Percentiles rank a stretch among this genome's conserved stretches.
phyloP scores from a whole-genome alignment of 805 yeast genomes.

The Nakazawaea populi region DNA sequence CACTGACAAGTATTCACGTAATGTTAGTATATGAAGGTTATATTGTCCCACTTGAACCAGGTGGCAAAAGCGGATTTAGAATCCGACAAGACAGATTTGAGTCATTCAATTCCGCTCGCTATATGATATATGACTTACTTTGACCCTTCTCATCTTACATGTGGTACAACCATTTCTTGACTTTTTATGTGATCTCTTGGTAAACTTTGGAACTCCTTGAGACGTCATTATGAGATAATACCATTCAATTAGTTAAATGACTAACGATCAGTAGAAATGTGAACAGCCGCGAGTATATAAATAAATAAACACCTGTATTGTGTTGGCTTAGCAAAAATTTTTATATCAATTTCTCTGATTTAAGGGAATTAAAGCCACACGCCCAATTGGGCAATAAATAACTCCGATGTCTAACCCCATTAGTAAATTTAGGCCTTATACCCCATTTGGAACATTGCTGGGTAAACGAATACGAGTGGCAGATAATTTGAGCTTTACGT shows the following conservation, averaged over 20 bases:
- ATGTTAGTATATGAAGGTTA: too few species aligned
- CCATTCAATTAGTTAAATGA: not conserved
- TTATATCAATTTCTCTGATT: not conserved
- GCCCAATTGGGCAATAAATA: not conserved
- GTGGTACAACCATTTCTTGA: constrained; percentile 40
- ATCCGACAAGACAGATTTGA: too few species aligned
- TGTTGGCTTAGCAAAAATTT: too few species aligned
- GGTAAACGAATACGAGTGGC: not conserved
- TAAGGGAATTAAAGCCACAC: not conserved
- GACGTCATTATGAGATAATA: not conserved
- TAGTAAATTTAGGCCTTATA: not conserved
- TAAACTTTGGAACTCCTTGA: constrained; percentile 5
- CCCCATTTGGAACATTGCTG: not conserved
- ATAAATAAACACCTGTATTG: too few species aligned
- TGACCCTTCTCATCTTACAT: constrained; percentile 44
- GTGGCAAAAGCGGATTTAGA: not conserved
- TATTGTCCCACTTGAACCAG: too few species aligned
- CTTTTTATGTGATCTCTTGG: constrained; percentile 10
- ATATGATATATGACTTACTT: constrained; percentile 14
- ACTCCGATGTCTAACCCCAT: not conserved
- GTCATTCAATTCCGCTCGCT: too few species aligned
- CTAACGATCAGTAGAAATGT: not conserved
- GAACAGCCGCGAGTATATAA: not conserved
- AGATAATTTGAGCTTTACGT: not conserved
- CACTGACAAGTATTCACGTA: constrained; percentile 20